phyloP scores from a whole-genome alignment of 176 grass and related monocot genomes.

The Otatea glauca region DNA sequence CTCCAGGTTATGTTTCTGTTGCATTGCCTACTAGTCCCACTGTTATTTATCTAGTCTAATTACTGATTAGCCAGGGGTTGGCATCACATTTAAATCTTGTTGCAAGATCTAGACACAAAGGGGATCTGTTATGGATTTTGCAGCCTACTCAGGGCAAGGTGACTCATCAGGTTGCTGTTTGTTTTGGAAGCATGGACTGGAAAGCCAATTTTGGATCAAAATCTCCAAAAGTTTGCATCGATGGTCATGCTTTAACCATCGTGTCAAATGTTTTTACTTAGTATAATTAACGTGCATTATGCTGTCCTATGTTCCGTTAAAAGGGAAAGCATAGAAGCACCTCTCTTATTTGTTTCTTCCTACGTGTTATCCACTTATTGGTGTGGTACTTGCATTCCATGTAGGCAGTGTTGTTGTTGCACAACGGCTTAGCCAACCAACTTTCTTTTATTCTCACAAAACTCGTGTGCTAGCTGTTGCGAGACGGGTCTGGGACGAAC shows the following conservation, averaged over 20 bases:
- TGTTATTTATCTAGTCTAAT: background rate
- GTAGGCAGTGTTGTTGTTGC: background rate
- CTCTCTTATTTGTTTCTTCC: background rate
- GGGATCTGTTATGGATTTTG: constrained; percentile 4
- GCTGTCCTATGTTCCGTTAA: background rate
- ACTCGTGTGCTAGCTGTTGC: background rate
- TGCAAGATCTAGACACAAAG: constrained; percentile 25
- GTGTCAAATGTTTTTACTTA: background rate
- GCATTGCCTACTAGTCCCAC: background rate
- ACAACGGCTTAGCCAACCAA: background rate
- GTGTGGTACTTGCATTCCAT: background rate
- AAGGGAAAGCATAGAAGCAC: too few relatives aligned
- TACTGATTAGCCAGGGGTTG: background rate
- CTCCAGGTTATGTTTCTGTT: background rate
- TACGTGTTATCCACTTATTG: background rate
- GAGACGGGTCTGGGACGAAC: background rate
- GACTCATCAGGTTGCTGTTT: background rate
- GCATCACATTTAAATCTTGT: constrained; percentile 12
- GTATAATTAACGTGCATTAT: background rate
- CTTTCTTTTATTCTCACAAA: constrained; percentile 12
- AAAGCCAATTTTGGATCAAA: constrained; percentile 10
- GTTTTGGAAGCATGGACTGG: background rate
- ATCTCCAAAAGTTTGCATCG: background rate
- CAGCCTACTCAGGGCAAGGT: background rate
- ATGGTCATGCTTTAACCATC: background rate